These are phyloP conservation scores for Calonectria naviculata DNA, from an alignment of 2,329 filamentous ascomycete species.

Conservation along the genomic window DNA sequence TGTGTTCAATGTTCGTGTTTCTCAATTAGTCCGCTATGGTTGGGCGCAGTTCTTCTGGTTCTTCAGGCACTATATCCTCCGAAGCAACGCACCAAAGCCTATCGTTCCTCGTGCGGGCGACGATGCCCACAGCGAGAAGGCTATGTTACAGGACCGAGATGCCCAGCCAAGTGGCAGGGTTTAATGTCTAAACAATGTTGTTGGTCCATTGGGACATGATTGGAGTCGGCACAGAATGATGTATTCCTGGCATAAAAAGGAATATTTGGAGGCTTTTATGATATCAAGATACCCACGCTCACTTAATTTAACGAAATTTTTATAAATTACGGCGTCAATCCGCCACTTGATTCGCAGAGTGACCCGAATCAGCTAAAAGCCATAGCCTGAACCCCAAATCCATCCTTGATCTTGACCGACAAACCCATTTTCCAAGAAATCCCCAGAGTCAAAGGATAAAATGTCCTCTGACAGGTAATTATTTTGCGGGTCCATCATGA, in stretches of 20 bases:
- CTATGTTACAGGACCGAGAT: conserved; percentile 27
- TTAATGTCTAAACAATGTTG: background rate
- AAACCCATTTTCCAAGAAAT: background rate
- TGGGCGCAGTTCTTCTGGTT: conserved; percentile 38
- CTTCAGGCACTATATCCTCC: conserved; percentile 34
- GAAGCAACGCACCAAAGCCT: conserved; percentile 25
- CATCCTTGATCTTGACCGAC: conserved; percentile 24
- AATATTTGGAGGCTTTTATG: background rate
- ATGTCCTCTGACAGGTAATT: background rate
- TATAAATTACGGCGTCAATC: no score
- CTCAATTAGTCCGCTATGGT: conserved; percentile 42
- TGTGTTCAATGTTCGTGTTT: conserved; percentile 52
- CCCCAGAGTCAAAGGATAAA: background rate
- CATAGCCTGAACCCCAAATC: conserved; percentile 18
- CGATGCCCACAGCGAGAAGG: conserved; percentile 27
- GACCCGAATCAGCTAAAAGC: background rate
- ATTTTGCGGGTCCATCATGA: background rate
- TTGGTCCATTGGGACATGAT: background rate
- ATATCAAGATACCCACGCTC: background rate
- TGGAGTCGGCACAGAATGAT: background rate
- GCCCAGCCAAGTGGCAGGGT: conserved; percentile 25
- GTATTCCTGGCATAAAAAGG: no score
- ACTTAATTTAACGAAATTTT: background rate
- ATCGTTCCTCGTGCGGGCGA: conserved; percentile 32
- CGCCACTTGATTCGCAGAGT: no score